Percentiles rank a stretch among this genome's conserved stretches.
These are phyloP conservation scores for Fusarium nurragi DNA, from an alignment of 2,329 filamentous ascomycete species.

Conservation along the genomic window DNA sequence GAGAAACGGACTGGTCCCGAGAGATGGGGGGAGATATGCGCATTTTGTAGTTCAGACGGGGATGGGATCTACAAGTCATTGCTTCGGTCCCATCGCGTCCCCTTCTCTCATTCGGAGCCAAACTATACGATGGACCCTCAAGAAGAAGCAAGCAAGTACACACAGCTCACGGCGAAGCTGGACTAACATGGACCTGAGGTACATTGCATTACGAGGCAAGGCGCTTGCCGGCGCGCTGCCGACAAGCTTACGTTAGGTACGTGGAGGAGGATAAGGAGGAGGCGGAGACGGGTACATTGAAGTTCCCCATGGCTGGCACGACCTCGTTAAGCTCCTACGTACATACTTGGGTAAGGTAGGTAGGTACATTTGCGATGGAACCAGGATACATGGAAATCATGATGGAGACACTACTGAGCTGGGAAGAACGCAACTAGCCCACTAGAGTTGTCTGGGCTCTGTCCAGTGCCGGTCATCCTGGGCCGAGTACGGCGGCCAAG, in stretches of 20 bases:
- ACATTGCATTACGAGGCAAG: conserved; percentile 33
- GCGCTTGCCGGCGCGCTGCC: conserved; percentile 22
- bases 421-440: conserved; percentile 30
- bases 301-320: conserved; percentile 36
- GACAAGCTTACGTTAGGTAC: conserved; percentile 25
- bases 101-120: conserved; percentile 20
- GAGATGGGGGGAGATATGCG: conserved; percentile 36
- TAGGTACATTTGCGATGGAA: conserved; percentile 27
- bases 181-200: conserved; percentile 22
- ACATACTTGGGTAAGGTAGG: neutral
- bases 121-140: conserved; percentile 34
- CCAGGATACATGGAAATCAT: conserved; percentile 34
- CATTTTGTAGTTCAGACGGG: conserved; percentile 42
- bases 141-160: conserved; percentile 20
- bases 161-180: conserved; percentile 28
- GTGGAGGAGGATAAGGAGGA: conserved; percentile 27
- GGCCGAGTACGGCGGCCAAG: conserved; percentile 1
- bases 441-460: conserved; percentile 19
- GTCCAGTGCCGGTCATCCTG: conserved; percentile 26
- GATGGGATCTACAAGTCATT: conserved; percentile 37
- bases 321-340: conserved; percentile 25
- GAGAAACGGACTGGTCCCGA: conserved; percentile 25
- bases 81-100: conserved; percentile 28
- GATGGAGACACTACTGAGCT: conserved; percentile 35
- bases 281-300: conserved; percentile 32